Evolutionary conservation across 148 eudicot genomes (phyloP).

Genomic region (Mesembryanthemum crystallinum): DNA sequence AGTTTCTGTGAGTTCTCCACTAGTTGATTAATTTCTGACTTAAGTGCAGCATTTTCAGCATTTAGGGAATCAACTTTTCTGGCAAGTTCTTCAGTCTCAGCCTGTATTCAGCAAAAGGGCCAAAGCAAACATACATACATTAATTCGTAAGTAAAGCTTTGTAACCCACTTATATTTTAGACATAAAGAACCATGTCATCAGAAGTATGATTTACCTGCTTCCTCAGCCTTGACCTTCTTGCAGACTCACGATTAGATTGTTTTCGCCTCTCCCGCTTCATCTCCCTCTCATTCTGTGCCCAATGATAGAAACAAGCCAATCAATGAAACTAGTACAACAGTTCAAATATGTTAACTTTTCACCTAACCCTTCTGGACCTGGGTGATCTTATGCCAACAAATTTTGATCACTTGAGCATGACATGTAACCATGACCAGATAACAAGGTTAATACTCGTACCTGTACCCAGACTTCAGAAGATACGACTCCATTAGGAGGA

Average conservation of each 20-base stretch:
- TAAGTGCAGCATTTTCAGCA: constrained; percentile 68
- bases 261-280: constrained; percentile 88
- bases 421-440: background rate
- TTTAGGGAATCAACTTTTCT: constrained; percentile 61
- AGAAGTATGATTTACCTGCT: constrained; percentile 49
- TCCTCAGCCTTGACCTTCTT: constrained; percentile 90
- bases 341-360: background rate
- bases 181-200: background rate
- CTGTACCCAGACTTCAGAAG: constrained; percentile 77
- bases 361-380: background rate
- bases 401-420: background rate
- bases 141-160: background rate
- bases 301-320: background rate
- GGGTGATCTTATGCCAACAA: background rate
- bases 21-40: constrained; percentile 61
- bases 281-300: constrained; percentile 70
- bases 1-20: constrained; percentile 63
- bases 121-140: background rate
- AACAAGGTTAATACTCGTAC: constrained; percentile 26
- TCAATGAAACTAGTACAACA: background rate
- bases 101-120: constrained; percentile 37
- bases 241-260: constrained; percentile 98
- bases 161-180: background rate
- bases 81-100: constrained; percentile 88
- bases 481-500: constrained; percentile 37